Evolutionary conservation across 2,329 filamentous ascomycete species (phyloP), one percentile per base, ranked within the genome.

Genomic region (Dactylellina parvicollis): DNA sequence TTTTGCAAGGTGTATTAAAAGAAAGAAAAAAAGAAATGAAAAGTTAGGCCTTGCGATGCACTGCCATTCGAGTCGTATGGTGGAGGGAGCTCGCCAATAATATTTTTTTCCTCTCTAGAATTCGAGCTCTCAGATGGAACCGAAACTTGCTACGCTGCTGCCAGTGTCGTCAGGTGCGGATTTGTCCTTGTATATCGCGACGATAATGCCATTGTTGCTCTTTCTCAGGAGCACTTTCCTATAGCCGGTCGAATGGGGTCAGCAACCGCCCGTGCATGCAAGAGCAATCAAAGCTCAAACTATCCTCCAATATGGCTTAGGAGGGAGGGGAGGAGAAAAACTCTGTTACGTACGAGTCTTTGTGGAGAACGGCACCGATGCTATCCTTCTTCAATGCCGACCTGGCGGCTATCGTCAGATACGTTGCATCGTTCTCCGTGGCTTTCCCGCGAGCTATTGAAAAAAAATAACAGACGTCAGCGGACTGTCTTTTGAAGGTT

Each of bases 111-210:
- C 12, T 38, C 16, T 14, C 16, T 32, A 32, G 24, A n/a, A n/a
- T n/a, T n/a, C n/a, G n/a, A n/a, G n/a, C n/a, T 40, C 32, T 73
- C 26, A 73, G 47, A 66, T 73, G 8, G 69, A 73, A 26, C 60
- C 69, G 36, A 65, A 66, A 47, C 69, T 73, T 26, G 69, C 64
- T 16, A 55, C 69, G 32, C 69, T 73, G 47, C 69, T 73, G 30
- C 69, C 69, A 26, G 69, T 73, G 36, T 77, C 76, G 34, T 76
- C 76, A 20, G 76, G 72, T 12, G 75, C 76, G 32, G 75, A 76
- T 40, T 77, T 77, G 71, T 77, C 76, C 59, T 77, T 77, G 65
- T 76, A 77, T 54, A 77, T 76, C 30, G 76, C 76, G 24, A 77
- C 74, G 44, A 77, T 67, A 24, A 77, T 70, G n/a, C 76, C 76